phyloP scores from a whole-genome alignment of 2,329 filamentous ascomycete genomes.

The Beauveria pseudobassiana region DNA sequence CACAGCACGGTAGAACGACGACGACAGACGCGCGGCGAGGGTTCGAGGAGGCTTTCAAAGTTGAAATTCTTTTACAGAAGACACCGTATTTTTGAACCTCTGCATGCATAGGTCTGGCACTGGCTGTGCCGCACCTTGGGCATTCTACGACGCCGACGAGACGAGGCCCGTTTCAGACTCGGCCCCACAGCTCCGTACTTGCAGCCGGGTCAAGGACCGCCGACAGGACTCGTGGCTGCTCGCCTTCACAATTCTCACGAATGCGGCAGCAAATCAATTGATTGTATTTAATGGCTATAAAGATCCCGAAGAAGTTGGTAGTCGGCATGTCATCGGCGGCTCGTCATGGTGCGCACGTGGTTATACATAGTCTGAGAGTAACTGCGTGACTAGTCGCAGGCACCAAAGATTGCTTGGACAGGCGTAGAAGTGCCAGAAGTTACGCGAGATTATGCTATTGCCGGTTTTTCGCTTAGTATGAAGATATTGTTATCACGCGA shows the following conservation, averaged over 20 bases:
- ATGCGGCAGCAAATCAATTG: not conserved
- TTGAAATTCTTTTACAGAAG: not conserved
- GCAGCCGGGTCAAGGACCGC: not conserved
- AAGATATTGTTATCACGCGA: too few species aligned
- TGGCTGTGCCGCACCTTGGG: conserved; percentile 21
- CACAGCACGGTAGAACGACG: not conserved
- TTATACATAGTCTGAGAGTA: too few species aligned
- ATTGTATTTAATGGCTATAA: not conserved
- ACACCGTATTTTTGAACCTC: not conserved
- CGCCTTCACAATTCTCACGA: not conserved
- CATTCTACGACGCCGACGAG: conserved; percentile 25
- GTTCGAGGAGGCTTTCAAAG: too few species aligned
- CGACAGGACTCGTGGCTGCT: not conserved
- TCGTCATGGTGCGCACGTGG: not conserved
- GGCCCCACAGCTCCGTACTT: conserved; percentile 9
- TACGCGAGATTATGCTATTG: too few species aligned
- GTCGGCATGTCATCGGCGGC: not conserved
- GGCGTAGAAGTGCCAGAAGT: too few species aligned
- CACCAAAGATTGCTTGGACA: too few species aligned
- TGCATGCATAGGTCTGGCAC: not conserved
- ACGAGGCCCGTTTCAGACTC: conserved; percentile 25
- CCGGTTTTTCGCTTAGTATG: too few species aligned
- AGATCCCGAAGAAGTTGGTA: not conserved
- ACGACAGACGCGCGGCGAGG: not conserved
- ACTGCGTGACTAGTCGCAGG: too few species aligned